Percentiles rank a stretch among this genome's conserved stretches.
Evolutionary conservation across 441 rosid species (phyloP).

Genomic region (Geranium incanum): DNA sequence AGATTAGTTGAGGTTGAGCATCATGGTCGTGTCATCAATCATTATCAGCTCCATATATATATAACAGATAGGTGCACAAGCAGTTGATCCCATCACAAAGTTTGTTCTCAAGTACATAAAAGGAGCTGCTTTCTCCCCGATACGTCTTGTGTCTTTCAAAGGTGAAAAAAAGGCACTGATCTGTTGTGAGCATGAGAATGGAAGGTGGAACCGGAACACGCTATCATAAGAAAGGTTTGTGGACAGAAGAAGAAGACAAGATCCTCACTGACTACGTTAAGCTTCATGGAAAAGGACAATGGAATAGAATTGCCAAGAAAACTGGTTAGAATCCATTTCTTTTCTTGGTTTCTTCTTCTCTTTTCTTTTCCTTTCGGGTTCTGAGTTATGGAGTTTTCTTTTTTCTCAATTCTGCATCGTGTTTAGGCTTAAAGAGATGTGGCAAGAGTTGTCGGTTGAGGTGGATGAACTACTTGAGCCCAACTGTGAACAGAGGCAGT

Average conservation of each 20-base stretch:
- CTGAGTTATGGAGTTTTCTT: neutral
- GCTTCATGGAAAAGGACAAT: conserved; percentile 47
- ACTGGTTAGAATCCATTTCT: conserved; percentile 29
- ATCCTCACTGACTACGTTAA: conserved; percentile 45
- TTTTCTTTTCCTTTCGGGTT: neutral
- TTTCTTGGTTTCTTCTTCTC: neutral
- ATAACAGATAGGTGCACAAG: neutral
- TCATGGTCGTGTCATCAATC: neutral
- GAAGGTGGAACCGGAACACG: conserved; percentile 14
- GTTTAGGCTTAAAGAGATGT: conserved; percentile 5
- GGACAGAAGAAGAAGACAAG: conserved; percentile 60
- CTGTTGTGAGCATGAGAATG: conserved; percentile 14
- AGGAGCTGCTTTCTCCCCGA: neutral
- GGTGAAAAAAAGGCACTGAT: neutral
- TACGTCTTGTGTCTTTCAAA: neutral
- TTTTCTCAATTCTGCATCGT: neutral
- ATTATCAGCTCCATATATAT: neutral
- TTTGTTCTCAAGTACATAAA: neutral
- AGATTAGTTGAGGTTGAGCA: conserved; percentile 8
- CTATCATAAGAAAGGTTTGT: conserved; percentile 44
- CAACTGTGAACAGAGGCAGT: conserved; percentile 3
- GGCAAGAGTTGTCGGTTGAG: conserved; percentile 5
- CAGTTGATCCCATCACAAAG: conserved; percentile 5
- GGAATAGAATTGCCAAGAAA: conserved; percentile 49
- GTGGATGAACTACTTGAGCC: conserved; percentile 9